A percentile compares a stretch with the other conserved stretches of the same genome.
These are phyloP conservation scores for Kodamaea leandrae DNA, from an alignment of 805 yeast species.

Conservation along the genomic window DNA sequence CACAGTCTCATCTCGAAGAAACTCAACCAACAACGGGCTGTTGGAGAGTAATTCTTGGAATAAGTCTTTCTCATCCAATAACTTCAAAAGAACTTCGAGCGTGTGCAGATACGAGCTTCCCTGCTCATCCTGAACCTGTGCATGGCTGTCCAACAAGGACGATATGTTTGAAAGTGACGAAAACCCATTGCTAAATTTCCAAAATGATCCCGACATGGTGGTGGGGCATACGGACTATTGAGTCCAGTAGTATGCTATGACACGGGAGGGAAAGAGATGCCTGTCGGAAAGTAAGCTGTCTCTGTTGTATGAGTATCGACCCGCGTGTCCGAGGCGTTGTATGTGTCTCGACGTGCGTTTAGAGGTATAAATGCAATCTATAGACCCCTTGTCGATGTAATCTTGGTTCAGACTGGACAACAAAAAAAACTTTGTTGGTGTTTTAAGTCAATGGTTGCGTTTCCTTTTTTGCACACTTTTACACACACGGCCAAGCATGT, in stretches of 20 bases:
- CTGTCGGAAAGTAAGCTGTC: not conserved
- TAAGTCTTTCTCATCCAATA: constrained; percentile 43
- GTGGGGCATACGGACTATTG: constrained; percentile 1
- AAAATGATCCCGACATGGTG: constrained; percentile 47
- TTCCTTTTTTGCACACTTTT: not conserved
- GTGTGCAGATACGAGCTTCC: constrained; percentile 17
- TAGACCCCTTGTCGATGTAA: constrained; percentile 1
- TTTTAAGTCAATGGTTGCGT: not conserved
- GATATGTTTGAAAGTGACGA: constrained; percentile 42
- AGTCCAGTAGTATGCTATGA: constrained; percentile 1
- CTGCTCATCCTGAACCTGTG: constrained; percentile 17
- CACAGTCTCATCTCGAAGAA: constrained; percentile 38
- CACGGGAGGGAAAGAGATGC: not conserved
- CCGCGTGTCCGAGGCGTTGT: not conserved
- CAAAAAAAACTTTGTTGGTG: constrained; percentile 4
- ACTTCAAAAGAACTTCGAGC: constrained; percentile 29
- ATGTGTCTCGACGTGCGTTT: not conserved
- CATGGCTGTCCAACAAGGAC: constrained; percentile 36
- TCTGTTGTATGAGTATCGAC: not conserved
- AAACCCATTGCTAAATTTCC: constrained; percentile 48
- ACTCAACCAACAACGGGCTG: constrained; percentile 42
- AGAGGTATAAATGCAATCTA: constrained; percentile 3
- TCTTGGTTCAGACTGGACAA: constrained; percentile 2
- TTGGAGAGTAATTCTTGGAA: constrained; percentile 43
- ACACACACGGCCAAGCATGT: too few species aligned